These are phyloP conservation scores for Aspergillus panamensis DNA, from an alignment of 495 filamentous ascomycete genomes.

Conservation along the genomic window DNA sequence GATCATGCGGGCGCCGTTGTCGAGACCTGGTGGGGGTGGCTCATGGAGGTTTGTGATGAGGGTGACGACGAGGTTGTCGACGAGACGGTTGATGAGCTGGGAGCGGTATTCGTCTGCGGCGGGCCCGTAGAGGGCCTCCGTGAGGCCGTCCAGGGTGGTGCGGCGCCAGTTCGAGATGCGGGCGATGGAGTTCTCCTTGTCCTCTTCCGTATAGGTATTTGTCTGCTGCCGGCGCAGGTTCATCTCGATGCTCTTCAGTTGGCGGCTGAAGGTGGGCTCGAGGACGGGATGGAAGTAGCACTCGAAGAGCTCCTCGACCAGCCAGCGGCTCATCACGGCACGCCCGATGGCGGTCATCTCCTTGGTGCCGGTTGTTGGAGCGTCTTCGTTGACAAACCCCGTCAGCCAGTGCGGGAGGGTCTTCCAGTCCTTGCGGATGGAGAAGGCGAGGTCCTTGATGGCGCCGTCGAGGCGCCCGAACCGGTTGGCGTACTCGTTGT, in stretches of 20 bases:
- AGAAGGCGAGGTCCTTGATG: conserved; percentile 91
- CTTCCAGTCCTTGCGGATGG: conserved; percentile 90
- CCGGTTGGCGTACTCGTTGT: conserved; percentile 86
- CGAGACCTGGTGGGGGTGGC: conserved; percentile 69
- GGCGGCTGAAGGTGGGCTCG: conserved; percentile 66
- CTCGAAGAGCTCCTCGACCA: conserved; percentile 88
- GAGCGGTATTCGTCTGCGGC: conserved; percentile 60
- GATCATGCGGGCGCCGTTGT: conserved; percentile 82
- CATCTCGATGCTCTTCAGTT: conserved; percentile 82
- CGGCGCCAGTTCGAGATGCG: conserved; percentile 92
- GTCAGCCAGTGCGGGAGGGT: conserved; percentile 74
- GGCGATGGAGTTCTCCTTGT: conserved; percentile 82
- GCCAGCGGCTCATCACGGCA: conserved; percentile 83
- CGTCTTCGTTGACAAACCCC: conserved; percentile 76
- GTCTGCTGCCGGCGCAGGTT: conserved; percentile 74
- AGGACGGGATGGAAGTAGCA: conserved; percentile 87
- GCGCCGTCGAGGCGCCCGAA: conserved; percentile 93
- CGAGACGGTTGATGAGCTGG: conserved; percentile 63
- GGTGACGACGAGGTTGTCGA: conserved; percentile 64
- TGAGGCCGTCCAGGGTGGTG: conserved; percentile 87
- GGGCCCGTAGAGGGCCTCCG: conserved; percentile 61
- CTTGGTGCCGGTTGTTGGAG: conserved; percentile 74
- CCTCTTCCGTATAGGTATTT: conserved; percentile 71
- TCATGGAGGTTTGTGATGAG: conserved; percentile 71
- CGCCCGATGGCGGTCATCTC: conserved; percentile 98